Percentiles rank a stretch among this genome's conserved stretches.
Conservation (phyloP, 495 filamentous ascomycete genomes). For the Aspergillus leporis region DNA sequence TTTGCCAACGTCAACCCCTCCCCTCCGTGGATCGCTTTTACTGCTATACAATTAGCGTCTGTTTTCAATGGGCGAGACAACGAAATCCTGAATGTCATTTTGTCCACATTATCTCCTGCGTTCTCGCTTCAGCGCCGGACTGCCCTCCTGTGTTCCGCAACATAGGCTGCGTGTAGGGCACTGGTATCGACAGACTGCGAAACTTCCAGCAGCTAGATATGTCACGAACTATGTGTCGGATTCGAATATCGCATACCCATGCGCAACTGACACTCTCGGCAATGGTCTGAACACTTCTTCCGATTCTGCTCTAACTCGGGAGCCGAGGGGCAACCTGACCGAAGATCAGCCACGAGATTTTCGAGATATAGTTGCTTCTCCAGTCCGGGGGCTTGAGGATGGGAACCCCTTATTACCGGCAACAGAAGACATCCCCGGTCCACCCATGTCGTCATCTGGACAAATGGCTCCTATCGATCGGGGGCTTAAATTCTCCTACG, state of each 20-base stretch:
- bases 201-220: slow-evolving; percentile 12
- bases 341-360: background rate
- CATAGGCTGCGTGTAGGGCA: slow-evolving; percentile 24
- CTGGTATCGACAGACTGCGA: slow-evolving; percentile 24
- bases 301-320: background rate
- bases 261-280: background rate
- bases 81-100: slow-evolving; percentile 43
- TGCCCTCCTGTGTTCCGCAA: slow-evolving; percentile 25
- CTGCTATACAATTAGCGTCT: background rate
- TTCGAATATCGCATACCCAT: slow-evolving; percentile 1
- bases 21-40: background rate
- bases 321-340: background rate
- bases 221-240: slow-evolving; percentile 21
- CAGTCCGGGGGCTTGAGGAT: background rate
- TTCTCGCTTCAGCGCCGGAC: slow-evolving; percentile 32
- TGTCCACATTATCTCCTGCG: slow-evolving; percentile 33
- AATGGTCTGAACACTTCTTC: background rate
- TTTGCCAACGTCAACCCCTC: background rate
- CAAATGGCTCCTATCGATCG: background rate
- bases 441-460: background rate
- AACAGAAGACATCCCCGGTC: background rate
- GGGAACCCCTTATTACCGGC: background rate
- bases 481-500: background rate
- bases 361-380: background rate
- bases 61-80: slow-evolving; percentile 25